A percentile compares a stretch with the other conserved stretches of the same genome.
Conservation (phyloP, 2,329 filamentous ascomycete genomes). For the Stagonosporopsis tanaceti region DNA sequence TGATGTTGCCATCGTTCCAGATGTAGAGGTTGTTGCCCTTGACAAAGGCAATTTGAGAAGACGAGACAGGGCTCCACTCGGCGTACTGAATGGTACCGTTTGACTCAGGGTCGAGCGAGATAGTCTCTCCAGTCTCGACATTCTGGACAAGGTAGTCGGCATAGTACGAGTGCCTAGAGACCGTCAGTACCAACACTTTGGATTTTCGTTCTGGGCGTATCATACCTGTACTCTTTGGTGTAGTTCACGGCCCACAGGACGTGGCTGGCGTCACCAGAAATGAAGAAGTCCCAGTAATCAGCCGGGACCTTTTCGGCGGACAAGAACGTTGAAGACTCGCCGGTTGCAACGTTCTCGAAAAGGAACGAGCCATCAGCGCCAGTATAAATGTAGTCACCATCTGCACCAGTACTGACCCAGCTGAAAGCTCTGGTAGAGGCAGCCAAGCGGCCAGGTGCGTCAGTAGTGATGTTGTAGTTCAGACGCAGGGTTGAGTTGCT, state of each 20-base stretch:
- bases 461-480: constrained; percentile 68
- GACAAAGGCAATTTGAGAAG: constrained; percentile 71
- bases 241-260: constrained; percentile 71
- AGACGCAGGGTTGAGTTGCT: constrained; percentile 63
- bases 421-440: constrained; percentile 59
- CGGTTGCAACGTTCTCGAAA: constrained; percentile 68
- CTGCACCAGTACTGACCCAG: constrained; percentile 67
- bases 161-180: constrained; percentile 68
- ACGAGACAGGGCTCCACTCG: constrained; percentile 63
- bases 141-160: constrained; percentile 72
- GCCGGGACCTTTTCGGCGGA: constrained; percentile 65
- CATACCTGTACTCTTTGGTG: constrained; percentile 66
- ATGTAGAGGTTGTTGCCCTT: constrained; percentile 71
- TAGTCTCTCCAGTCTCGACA: constrained; percentile 63
- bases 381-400: constrained; percentile 68
- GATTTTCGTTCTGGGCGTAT: too few species aligned
- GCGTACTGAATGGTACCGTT: constrained; percentile 73
- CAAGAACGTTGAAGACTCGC: constrained; percentile 65
- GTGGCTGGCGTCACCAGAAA: constrained; percentile 66
- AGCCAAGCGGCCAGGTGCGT: constrained; percentile 47
- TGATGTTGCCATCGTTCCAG: constrained; percentile 62
- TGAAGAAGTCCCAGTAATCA: constrained; percentile 66
- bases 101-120: constrained; percentile 66
- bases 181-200: background rate
- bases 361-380: constrained; percentile 62